Conservation (phyloP, 176 grass and related monocot species). For the Triticum urartu region DNA sequence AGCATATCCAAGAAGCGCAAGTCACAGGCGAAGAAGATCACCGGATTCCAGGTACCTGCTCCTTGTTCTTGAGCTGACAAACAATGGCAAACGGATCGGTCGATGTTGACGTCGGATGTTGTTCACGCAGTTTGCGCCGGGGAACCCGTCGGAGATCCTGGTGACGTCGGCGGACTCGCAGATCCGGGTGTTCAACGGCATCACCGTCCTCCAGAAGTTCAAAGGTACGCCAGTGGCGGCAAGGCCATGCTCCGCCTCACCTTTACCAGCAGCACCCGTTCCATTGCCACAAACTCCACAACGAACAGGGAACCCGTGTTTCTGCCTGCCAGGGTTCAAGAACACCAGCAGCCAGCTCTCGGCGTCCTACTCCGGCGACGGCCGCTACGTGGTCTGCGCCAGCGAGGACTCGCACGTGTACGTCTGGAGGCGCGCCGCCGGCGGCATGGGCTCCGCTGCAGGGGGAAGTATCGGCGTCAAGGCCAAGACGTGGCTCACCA, state of each 20-base stretch:
- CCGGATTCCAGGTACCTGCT: constrained; percentile 76
- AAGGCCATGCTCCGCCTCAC: not conserved
- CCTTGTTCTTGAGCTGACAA: not conserved
- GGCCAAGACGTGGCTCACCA: constrained; percentile 62
- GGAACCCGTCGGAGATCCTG: constrained; percentile 76
- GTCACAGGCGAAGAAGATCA: constrained; percentile 76
- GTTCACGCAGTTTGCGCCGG: constrained; percentile 67
- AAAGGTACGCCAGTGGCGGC: constrained; percentile 53
- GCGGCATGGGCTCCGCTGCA: not conserved
- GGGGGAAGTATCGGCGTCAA: constrained; percentile 28
- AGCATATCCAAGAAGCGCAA: constrained; percentile 63
- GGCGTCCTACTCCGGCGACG: constrained; percentile 69
- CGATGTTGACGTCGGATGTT: not conserved
- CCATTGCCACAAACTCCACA: constrained; percentile 29
- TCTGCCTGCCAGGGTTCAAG: constrained; percentile 72
- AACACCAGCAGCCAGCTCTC: constrained; percentile 98
- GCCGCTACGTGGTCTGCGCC: constrained; percentile 67
- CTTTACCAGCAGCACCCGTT: not conserved
- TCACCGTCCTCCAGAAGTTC: constrained; percentile 81
- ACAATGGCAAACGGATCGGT: not conserved
- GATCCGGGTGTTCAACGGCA: constrained; percentile 89
- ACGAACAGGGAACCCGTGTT: constrained; percentile 45
- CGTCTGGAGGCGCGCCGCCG: constrained; percentile 58
- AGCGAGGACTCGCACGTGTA: constrained; percentile 97
- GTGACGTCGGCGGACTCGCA: constrained; percentile 94